Evolutionary conservation across 2,329 filamentous ascomycete species (phyloP), one percentile per base, ranked within the genome.

Genomic region (Beauveria sp.): DNA sequence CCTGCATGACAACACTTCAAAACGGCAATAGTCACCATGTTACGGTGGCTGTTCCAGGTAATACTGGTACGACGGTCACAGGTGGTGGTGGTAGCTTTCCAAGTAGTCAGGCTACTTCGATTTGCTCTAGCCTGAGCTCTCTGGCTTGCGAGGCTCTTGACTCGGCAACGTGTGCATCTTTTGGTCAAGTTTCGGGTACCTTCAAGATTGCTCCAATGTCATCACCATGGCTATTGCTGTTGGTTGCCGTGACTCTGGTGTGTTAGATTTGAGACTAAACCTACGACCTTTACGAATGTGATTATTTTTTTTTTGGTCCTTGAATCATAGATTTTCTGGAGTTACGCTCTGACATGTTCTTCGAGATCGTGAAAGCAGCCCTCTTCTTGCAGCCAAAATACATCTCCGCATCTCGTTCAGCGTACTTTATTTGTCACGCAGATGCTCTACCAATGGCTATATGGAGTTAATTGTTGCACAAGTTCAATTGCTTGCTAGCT

Each of bases 91-190:
- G 82, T 9, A 78, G 75, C 3, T 75, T 74, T 24, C 66, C 82
- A 6, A 77, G 75, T 3, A 63, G 75, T 4, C 75, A 77, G 6
- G 84, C 82, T 12, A 81, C 78, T 1, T 77, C 78, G 22, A 76
- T 86, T 51, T 86, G 84, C 72, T 78, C 76, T 43, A 84, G 81
- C 63, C 69, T 86, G 63, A 84, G 81, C 62, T 78, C 75, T 3
- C 71, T 73, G 59, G 83, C 81, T 24, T 86, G 83, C 66, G 74
- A 76, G 24, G 72, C 73, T 45, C 66, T 82, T 8, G 71, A 76
- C 46, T 70, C 70, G 24, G 73, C 73, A 14, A 70, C 77, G 58
- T 83, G 81, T 67, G 64, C 65, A 18, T 63, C 65, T 10, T 67
- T 63, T 53, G 66, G 66, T 9, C 63, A 67, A 16, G 55, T 42